These are phyloP conservation scores for Cystofilobasidium capitatum DNA, from an alignment of 768 basidiomycete species.

Conservation along the genomic window DNA sequence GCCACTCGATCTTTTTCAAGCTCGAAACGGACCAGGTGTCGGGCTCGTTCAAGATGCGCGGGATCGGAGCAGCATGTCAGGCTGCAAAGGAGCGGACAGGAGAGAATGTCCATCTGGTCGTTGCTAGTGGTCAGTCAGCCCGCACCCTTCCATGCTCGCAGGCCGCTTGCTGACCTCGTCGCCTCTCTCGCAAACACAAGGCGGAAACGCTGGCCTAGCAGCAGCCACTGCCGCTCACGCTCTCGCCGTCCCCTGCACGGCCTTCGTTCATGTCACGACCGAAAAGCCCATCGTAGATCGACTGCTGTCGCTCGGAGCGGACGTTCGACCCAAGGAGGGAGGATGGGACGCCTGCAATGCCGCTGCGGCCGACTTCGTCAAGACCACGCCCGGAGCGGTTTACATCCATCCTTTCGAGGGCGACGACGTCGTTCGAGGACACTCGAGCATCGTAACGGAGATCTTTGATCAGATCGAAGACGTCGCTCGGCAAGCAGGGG, in stretches of 20 bases:
- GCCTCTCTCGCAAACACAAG: not conserved
- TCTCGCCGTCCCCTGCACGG: conserved; percentile 28
- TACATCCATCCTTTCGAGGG: conserved; percentile 37
- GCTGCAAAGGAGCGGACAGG: not conserved
- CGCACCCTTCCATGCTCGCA: not conserved
- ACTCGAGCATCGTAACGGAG: conserved; percentile 32
- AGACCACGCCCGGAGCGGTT: conserved; percentile 26
- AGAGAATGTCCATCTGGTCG: not conserved
- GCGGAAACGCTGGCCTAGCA: conserved; percentile 34
- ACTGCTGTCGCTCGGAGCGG: conserved; percentile 29
- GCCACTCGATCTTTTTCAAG: not conserved
- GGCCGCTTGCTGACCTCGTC: not conserved
- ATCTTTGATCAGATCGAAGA: conserved; percentile 28
- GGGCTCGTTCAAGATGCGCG: not conserved
- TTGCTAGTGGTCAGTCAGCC: not conserved
- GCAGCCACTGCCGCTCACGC: conserved; percentile 6
- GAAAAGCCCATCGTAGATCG: conserved; percentile 30
- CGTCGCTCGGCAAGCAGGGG: not conserved
- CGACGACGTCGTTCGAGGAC: conserved; percentile 30
- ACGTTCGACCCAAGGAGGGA: conserved; percentile 29
- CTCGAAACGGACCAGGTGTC: not conserved
- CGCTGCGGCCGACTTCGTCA: conserved; percentile 25
- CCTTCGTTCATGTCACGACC: conserved; percentile 31
- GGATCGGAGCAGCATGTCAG: not conserved
- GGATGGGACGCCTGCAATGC: conserved; percentile 32